These are phyloP conservation scores for Trichopus zeylanicus DNA, from an alignment of 116 monocot genomes.

Conservation along the genomic window DNA sequence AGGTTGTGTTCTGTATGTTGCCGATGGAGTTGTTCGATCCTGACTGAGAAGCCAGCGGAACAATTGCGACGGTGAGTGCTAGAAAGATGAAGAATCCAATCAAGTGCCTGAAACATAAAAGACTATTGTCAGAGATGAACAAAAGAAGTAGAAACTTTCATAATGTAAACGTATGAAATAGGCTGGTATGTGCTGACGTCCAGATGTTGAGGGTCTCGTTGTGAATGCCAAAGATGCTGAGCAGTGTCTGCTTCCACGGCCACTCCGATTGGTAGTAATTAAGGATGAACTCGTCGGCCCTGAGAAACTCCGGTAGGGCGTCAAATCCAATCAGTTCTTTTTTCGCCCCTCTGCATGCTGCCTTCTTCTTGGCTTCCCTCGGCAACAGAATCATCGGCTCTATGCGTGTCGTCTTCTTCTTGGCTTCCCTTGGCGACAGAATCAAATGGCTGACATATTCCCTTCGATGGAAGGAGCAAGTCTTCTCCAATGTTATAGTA, in stretches of 20 bases:
- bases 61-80: neutral
- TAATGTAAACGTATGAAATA: neutral
- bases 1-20: too few species aligned
- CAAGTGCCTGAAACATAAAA: slow-evolving; percentile 6
- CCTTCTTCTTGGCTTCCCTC: too few species aligned
- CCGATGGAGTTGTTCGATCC: too few species aligned
- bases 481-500: too few species aligned
- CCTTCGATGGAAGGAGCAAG: too few species aligned
- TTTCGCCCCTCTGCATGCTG: neutral
- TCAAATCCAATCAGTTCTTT: slow-evolving; percentile 8
- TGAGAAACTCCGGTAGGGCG: slow-evolving; percentile 8
- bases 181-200: slow-evolving; percentile 6
- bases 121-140: neutral
- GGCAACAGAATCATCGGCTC: too few species aligned
- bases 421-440: too few species aligned
- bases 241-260: slow-evolving; percentile 9
- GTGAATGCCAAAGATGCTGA: slow-evolving; percentile 17
- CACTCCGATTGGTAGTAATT: slow-evolving; percentile 7
- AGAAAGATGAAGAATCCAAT: slow-evolving; percentile 18
- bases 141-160: too few species aligned
- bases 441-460: too few species aligned
- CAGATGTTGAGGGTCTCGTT: slow-evolving; percentile 18
- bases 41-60: too few species aligned
- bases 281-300: slow-evolving; percentile 14
- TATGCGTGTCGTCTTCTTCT: too few species aligned